Percentiles rank a stretch among this genome's conserved stretches.
Conservation (phyloP, 2,329 filamentous ascomycete species). For the Xylariales sp. region DNA sequence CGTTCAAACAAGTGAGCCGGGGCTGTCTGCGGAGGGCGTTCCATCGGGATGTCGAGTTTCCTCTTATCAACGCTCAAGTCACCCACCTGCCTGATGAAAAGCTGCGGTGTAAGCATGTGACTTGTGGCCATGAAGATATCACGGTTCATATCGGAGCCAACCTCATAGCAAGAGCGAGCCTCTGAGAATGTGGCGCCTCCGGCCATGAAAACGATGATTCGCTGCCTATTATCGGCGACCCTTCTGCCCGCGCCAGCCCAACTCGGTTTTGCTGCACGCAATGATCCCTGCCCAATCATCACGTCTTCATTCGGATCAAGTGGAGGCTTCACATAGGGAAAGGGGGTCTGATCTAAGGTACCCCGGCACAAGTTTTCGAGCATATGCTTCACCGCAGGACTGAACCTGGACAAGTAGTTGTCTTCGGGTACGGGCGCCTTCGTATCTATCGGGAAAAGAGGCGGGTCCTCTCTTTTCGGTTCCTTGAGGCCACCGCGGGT, state of each 20-base stretch:
- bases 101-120: conserved; percentile 88
- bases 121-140: conserved; percentile 91
- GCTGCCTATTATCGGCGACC: conserved; percentile 83
- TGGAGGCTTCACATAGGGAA: conserved; percentile 80
- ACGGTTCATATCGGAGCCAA: conserved; percentile 75
- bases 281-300: conserved; percentile 73
- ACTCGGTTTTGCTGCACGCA: conserved; percentile 91
- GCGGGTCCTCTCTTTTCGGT: conserved; percentile 69
- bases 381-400: conserved; percentile 83
- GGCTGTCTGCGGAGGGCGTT: conserved; percentile 82
- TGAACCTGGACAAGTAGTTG: conserved; percentile 86
- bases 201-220: conserved; percentile 93
- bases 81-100: conserved; percentile 85
- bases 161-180: conserved; percentile 87
- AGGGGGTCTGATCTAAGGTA: conserved; percentile 71
- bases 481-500: conserved; percentile 78
- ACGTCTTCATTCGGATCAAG: conserved; percentile 71
- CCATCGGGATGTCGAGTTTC: conserved; percentile 81
- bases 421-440: conserved; percentile 73
- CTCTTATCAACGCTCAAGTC: conserved; percentile 82
- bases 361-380: conserved; percentile 79
- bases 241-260: conserved; percentile 88
- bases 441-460: conserved; percentile 78
- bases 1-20: conserved; percentile 89
- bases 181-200: conserved; percentile 96